Evolutionary conservation across 1,284 basidiomycete genomes (phyloP), one percentile per base, ranked within the genome.

Genomic region (Microbotryum scabiosae): DNA sequence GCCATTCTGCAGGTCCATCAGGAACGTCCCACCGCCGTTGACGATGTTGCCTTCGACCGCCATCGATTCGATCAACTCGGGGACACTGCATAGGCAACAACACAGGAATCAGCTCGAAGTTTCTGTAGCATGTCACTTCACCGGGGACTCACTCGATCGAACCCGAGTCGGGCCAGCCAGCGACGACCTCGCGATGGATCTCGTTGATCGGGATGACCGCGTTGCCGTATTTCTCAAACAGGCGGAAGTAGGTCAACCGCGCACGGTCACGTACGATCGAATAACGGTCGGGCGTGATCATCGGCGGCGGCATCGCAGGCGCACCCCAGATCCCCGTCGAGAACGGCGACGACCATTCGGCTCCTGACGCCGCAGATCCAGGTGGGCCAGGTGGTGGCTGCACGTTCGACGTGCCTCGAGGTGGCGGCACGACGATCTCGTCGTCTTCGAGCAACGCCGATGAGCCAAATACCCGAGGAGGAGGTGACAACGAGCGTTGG

Each of bases 201-300:
- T 68, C 68, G 52, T 63, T 62, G 44, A 70, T 61, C 9, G 68
- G 54, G 48, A 69, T 60, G 46, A 61, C 60, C 14, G 55, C 51
- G 41, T 59, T 57, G 28, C 58, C 53, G 18, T 52, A 57, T 5
- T 66, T 54, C 57, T 69, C 67, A 50, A 69, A 62, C 26, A 70
- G 59, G 56, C 68, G 67, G 45, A 63, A 59, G 61, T 61, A 66
- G 4, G 66, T 59, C 20, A 70, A 63, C 28, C 63, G 54, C 18
- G 63, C 62, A 7, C 69, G 66, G 55, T 70, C 69, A n/a, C 69
- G 65, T 20, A 70, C 61, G 55, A 70, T 61, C 41, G 65, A 67
- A 12, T 56, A 51, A 4, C 69, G 64, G 57, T 70, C 69, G 43
- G 65, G 66, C 32, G 57, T 55, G 9, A 66, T 60, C 55, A 59